Base-by-base conservation (phyloP, 257 asterid species). In the Schizonepeta tenuifolia region DNA sequence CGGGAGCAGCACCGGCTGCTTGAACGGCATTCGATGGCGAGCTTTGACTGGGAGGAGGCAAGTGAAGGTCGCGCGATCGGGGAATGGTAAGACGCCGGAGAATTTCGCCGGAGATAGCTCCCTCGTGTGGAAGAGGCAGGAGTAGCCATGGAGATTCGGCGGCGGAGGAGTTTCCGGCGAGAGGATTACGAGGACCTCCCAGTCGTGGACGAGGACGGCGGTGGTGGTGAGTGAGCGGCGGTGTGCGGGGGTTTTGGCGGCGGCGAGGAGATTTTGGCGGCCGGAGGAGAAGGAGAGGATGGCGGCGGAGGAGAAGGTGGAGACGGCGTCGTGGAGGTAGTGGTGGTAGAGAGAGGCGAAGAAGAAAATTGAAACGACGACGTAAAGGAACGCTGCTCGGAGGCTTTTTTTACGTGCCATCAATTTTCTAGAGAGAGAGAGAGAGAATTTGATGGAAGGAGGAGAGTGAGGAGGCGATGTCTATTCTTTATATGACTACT, bases 101-200 rank as follows among this genome's bases (percentile, higher is more conserved):
- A 73, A 78, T 6, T 12, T 79, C 38, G 96, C 98, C 24, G 81
- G 83, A 15, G 89, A 59, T 0, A 20, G 10, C 43, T 83, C 89
- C 0, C 43, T 60, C 0, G 82, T 79, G 2, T 84, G 71, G 83
- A 83, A 89, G 1, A 77, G 17, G 35, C 97, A 93, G 18, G 61
- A 46, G 60, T 83, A 85, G 8, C 78, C 77, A 1, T 35, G 69
- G 47, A 21, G 36, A 46, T 47, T 72, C n/a, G 67, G 11, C 33
- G 56, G 70, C 11, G 51, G 66, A 2, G 70, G 26, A 2, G 79
- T 46, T 50, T 65, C 77, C 4, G 91, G 82, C 0, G 90, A 64
- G 15, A 83, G 80, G 10, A 93, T 78, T 0, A 91, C 88, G 59
- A 87, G 87, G 8, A 93, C 83, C 76, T 91, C 93, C 97, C 97